Conservation (phyloP, 2,329 filamentous ascomycete genomes). For the Simplicillium sp. region DNA sequence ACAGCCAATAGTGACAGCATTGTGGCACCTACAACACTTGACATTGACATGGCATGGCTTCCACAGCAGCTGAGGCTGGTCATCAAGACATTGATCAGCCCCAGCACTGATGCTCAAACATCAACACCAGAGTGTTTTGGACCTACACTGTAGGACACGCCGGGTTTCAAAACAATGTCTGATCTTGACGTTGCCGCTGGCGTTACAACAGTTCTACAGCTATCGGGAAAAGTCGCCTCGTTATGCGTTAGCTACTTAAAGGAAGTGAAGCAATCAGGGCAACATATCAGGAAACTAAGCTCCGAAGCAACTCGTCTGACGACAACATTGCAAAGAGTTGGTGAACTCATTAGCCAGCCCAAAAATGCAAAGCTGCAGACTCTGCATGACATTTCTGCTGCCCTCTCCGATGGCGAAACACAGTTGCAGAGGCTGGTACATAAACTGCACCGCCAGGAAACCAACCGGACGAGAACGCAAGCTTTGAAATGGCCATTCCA, state of each 20-base stretch:
- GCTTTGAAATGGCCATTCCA: slow-evolving; percentile 4
- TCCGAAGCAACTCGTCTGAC: neutral
- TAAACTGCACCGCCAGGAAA: neutral
- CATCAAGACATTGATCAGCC: no score
- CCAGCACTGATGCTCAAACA: no score
- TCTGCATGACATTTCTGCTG: neutral
- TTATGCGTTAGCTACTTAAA: slow-evolving; percentile 1
- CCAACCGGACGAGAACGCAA: neutral
- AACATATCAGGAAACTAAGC: neutral
- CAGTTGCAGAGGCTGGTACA: neutral
- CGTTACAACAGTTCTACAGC: slow-evolving; percentile 4
- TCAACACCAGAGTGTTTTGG: no score
- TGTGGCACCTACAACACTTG: no score
- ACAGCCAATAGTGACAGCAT: no score
- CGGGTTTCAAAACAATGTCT: no score
- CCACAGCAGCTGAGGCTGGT: no score
- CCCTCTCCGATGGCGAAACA: neutral
- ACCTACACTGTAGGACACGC: no score
- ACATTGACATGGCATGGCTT: no score
- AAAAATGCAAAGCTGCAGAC: neutral
- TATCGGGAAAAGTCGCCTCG: slow-evolving; percentile 3
- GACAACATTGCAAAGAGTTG: neutral
- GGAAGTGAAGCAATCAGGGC: slow-evolving; percentile 1
- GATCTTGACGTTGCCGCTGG: neutral
- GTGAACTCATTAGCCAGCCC: neutral